These are phyloP conservation scores for Silene uniflora DNA, from an alignment of 148 eudicot species.

Conservation along the genomic window DNA sequence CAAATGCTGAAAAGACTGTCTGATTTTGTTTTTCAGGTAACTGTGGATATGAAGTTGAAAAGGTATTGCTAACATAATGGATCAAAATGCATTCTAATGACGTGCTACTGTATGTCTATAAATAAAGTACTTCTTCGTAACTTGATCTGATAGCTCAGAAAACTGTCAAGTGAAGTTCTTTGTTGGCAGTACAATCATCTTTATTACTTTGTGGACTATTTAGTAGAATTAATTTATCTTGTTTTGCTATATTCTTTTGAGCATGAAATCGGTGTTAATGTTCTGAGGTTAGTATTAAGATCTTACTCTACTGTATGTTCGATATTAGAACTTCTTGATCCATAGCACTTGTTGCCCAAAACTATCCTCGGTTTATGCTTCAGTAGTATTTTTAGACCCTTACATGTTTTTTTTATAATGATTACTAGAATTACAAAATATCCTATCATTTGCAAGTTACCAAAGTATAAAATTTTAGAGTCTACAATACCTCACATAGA, in stretches of 20 bases:
- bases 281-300: no score
- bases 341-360: background rate
- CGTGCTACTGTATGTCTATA: background rate
- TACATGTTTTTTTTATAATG: background rate
- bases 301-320: no score
- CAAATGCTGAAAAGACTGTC: background rate
- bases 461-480: no score
- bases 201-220: background rate
- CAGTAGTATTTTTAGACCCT: background rate
- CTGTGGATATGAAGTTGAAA: conserved; percentile 13
- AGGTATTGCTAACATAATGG: background rate
- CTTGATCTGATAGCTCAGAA: background rate
- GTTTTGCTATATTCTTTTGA: background rate
- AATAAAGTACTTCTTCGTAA: background rate
- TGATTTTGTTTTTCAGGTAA: conserved; percentile 3
- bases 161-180: background rate
- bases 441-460: no score
- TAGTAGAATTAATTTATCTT: background rate
- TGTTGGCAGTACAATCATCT: background rate
- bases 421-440: no score
- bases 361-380: background rate
- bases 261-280: background rate
- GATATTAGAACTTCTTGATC: background rate
- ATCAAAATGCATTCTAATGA: background rate
- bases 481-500: background rate